Evolutionary conservation across 83 land plant species (phyloP).

Genomic region (Thuja plicata): DNA sequence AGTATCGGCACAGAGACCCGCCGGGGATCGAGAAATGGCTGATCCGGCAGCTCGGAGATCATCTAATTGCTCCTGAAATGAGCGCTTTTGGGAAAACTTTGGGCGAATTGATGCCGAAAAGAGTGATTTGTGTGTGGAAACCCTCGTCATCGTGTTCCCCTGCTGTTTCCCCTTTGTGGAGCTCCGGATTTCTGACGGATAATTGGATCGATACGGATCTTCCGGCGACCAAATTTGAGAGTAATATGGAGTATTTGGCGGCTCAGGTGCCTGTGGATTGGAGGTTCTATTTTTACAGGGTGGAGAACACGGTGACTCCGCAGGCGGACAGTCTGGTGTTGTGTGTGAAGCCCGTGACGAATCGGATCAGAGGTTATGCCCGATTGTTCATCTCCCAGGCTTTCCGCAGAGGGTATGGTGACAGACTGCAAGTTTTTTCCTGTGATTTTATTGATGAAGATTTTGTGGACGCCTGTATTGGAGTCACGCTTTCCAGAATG

Average conservation of each 20-base stretch:
- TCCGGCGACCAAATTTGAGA: constrained; percentile 34
- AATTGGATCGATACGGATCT: constrained; percentile 47
- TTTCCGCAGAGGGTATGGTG: constrained; percentile 28
- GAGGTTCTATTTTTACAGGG: constrained; percentile 34
- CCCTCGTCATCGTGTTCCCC: constrained; percentile 58
- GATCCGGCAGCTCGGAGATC: constrained; percentile 68
- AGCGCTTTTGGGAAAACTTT: constrained; percentile 53
- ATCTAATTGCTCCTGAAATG: constrained; percentile 63
- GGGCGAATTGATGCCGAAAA: constrained; percentile 44
- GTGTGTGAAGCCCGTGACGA: constrained; percentile 35
- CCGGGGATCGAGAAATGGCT: constrained; percentile 69
- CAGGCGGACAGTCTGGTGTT: constrained; percentile 24
- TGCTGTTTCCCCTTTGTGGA: constrained; percentile 57
- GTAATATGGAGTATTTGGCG: constrained; percentile 25
- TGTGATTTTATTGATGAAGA: constrained; percentile 37
- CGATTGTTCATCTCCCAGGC: constrained; percentile 45
- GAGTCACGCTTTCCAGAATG: constrained; percentile 23
- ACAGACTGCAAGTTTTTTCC: constrained; percentile 37
- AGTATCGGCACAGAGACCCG: constrained; percentile 81
- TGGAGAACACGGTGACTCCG: constrained; percentile 45
- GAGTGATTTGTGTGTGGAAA: constrained; percentile 86
- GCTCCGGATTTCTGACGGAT: constrained; percentile 35
- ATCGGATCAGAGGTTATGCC: constrained; percentile 28
- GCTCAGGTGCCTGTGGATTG: constrained; percentile 22
- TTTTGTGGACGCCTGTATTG: constrained; percentile 44